phyloP scores from a whole-genome alignment of 2,329 filamentous ascomycete genomes.

The Dothidotthia symphoricarpi region DNA sequence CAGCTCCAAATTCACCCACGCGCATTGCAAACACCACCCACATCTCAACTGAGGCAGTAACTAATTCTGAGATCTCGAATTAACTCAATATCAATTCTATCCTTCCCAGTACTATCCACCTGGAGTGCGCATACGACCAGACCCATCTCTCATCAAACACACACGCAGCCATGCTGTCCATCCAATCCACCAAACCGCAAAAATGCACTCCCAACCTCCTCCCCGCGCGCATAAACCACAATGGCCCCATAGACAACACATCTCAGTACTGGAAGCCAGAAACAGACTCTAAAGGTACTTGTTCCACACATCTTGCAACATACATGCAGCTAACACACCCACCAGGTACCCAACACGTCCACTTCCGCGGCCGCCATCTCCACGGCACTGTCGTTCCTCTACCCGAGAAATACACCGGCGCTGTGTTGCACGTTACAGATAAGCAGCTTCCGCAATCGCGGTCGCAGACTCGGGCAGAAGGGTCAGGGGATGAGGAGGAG shows the following conservation, averaged over 20 bases:
- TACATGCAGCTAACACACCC: not conserved
- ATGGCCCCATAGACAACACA: constrained; percentile 65
- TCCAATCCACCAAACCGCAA: constrained; percentile 34
- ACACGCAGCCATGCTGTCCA: constrained; percentile 44
- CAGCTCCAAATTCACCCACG: no score
- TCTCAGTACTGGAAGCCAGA: constrained; percentile 69
- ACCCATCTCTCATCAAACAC: no score
- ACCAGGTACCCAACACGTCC: constrained; percentile 22
- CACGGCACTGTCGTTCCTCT: constrained; percentile 65
- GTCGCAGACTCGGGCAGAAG: constrained; percentile 2
- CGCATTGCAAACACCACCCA: no score
- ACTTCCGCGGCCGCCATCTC: constrained; percentile 70
- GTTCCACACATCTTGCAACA: not conserved
- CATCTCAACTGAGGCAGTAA: no score
- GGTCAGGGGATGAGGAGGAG: constrained; percentile 11
- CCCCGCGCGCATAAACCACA: constrained; percentile 76
- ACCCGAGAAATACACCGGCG: constrained; percentile 67
- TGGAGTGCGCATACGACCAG: no score
- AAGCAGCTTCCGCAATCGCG: constrained; percentile 15
- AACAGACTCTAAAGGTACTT: constrained; percentile 41
- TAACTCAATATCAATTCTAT: no score
- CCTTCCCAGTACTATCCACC: no score
- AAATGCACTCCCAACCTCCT: constrained; percentile 67
- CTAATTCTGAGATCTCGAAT: no score
- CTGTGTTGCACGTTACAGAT: constrained; percentile 31